Conservation (phyloP, 306 rosid genomes). For the Inga laurina region DNA sequence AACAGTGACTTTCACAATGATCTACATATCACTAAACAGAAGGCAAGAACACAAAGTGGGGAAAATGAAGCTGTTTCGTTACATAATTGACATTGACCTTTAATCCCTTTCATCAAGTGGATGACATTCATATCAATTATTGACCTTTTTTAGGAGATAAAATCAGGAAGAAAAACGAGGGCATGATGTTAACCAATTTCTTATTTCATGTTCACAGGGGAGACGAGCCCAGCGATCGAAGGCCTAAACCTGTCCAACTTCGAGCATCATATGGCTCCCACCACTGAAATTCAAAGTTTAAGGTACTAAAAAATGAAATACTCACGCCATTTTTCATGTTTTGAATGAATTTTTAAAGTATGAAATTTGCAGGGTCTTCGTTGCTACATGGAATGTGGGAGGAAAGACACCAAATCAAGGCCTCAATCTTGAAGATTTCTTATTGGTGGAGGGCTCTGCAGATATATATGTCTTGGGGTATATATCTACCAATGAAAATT, state of each 20-base stretch:
- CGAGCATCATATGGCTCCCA: slow-evolving; percentile 51
- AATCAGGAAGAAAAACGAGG: slow-evolving; percentile 6
- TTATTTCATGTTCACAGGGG: slow-evolving; percentile 57
- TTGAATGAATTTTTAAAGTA: neutral
- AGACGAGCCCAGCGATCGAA: slow-evolving; percentile 62
- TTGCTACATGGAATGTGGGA: slow-evolving; percentile 95
- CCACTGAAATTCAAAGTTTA: slow-evolving; percentile 57
- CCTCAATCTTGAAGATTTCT: slow-evolving; percentile 88
- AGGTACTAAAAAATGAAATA: slow-evolving; percentile 46
- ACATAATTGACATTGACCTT: slow-evolving; percentile 34
- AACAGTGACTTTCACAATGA: slow-evolving; percentile 26
- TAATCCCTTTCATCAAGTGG: slow-evolving; percentile 25
- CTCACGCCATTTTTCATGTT: neutral
- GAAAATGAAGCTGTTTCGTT: slow-evolving; percentile 20
- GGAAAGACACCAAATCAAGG: slow-evolving; percentile 76
- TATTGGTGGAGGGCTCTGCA: slow-evolving; percentile 73
- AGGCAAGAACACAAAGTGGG: slow-evolving; percentile 17
- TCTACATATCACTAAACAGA: slow-evolving; percentile 10
- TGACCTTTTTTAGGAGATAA: slow-evolving; percentile 3
- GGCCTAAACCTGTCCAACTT: slow-evolving; percentile 71
- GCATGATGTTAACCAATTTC: slow-evolving; percentile 10
- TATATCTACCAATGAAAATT: neutral
- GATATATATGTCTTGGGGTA: slow-evolving; percentile 92
- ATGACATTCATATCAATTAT: slow-evolving; percentile 14
- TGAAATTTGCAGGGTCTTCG: slow-evolving; percentile 60